Conservation (phyloP, 1,284 basidiomycete genomes). For the Neotropicomus parvogracilis region DNA sequence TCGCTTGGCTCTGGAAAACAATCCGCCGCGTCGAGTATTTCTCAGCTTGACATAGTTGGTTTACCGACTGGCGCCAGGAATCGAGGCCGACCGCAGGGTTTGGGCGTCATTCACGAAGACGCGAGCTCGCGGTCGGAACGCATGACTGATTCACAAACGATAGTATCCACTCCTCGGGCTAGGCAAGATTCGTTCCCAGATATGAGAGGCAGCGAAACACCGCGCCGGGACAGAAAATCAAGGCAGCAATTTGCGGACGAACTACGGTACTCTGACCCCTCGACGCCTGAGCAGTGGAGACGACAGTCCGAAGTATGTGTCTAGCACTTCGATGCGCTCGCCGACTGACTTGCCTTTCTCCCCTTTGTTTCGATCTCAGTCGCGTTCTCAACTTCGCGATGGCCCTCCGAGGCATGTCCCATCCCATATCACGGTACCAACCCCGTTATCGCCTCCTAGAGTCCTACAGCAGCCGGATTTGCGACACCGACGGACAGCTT, state of each 20-base stretch:
- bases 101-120: conserved; percentile 42
- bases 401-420: conserved; percentile 20
- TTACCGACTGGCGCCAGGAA: conserved; percentile 26
- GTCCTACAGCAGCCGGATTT: conserved; percentile 16
- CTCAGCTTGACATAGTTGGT: conserved; percentile 40
- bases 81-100: conserved; percentile 26
- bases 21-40: conserved; percentile 36
- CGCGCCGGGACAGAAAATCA: conserved; percentile 16
- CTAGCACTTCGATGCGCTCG: neutral
- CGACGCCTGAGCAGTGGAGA: conserved; percentile 37
- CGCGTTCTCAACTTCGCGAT: conserved; percentile 14
- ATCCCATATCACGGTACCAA: conserved; percentile 23
- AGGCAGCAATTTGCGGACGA: conserved; percentile 34
- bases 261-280: conserved; percentile 37
- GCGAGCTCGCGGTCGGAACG: conserved; percentile 33
- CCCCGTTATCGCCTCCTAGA: conserved; percentile 29
- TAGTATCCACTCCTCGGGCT: conserved; percentile 17
- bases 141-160: conserved; percentile 23
- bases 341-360: conserved; percentile 4
- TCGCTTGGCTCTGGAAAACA: conserved; percentile 31
- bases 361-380: conserved; percentile 14
- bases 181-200: conserved; percentile 16
- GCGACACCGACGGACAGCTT: conserved; percentile 21
- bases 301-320: conserved; percentile 29
- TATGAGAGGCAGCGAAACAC: conserved; percentile 20